Percentiles rank a stretch among this genome's conserved stretches.
These are phyloP conservation scores for Fusarium sp. DNA, from an alignment of 2,329 filamentous ascomycete genomes.

Conservation along the genomic window DNA sequence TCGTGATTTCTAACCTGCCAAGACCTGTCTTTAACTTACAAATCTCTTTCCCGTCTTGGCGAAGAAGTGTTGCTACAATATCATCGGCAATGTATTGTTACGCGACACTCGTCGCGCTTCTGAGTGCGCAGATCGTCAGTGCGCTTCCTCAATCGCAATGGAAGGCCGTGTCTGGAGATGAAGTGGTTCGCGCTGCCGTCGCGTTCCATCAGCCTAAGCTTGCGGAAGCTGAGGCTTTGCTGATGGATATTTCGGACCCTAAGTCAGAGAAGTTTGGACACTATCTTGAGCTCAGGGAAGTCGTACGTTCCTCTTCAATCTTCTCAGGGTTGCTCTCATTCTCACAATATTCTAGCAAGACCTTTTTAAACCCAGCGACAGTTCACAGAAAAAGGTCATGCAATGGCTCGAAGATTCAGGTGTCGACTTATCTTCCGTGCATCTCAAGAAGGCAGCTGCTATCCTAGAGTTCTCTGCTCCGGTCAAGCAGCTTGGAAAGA, in stretches of 20 bases:
- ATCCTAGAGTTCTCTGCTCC: not conserved
- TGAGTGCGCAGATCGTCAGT: not conserved
- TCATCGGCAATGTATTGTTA: not conserved
- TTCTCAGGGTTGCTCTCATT: fast-evolving
- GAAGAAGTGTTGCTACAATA: not conserved
- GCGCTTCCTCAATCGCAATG: not conserved
- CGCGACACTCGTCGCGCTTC: not conserved
- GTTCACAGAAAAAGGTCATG: not conserved
- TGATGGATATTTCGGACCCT: constrained; percentile 2
- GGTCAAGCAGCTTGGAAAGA: not conserved
- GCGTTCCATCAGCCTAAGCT: constrained; percentile 1
- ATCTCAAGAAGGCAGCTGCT: not conserved
- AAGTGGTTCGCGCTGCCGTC: not conserved
- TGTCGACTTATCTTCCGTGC: not conserved
- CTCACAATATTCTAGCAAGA: not conserved
- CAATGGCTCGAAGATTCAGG: not conserved
- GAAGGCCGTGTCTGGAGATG: not conserved
- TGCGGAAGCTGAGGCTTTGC: not conserved
- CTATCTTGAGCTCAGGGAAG: not conserved
- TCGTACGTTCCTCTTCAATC: not conserved
- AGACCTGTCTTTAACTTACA: not conserved
- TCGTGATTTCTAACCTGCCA: not conserved
- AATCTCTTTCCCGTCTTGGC: not conserved
- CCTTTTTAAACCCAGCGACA: not conserved
- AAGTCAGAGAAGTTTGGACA: not conserved